Base-by-base conservation (phyloP, 306 rosid species). In the Lathyrus oleraceus region DNA sequence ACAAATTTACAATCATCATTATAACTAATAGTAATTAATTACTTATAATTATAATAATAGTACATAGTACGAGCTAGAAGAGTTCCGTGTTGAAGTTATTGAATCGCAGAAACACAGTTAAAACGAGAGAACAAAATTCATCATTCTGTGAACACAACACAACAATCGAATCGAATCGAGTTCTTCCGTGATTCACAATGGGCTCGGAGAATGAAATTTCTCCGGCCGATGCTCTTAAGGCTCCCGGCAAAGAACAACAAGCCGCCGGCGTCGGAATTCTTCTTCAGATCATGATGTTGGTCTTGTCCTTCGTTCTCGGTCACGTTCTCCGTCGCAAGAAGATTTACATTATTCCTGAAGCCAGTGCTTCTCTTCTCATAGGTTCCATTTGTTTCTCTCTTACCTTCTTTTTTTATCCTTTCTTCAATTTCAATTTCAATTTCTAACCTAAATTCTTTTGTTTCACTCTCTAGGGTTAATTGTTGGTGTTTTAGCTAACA, bases 261-360 rank as follows among this genome's bases (percentile, higher is more conserved):
- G 99, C 99, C 23, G 99, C 99, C 73, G 99, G 99, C 28, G 95
- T 94, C 32, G 99, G 99, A 76, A 91, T 94, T 65, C 99, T 94
- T 61, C 97, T 94, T 21, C 99, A 94, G 92, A 94, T 94, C 89
- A 94, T 94, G 99, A 94, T 94, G 99, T 82, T 94, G 21, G 99
- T 94, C 16, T 69, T 94, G 63, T 91, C 99, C 44, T 94, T 94
- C 85, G 97, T 94, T 65, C 91, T 94, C 12, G 99, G 99, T 27
- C 99, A 94, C 61, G 96, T 94, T 54, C 99, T 94, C 42, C 97
- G 99, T 59, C 99, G 97, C 48, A 92, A 91, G 74, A 91, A 83
- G 76, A 67, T 94, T 78, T 91, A 91, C 64, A 74, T 88, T 73
- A 87, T 94, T 52, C 99, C 99, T 2, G 99, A 94, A 86, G 99